Base-by-base conservation (phyloP, 2,329 filamentous ascomycete genomes). In the Ceratocystis huliohia region DNA sequence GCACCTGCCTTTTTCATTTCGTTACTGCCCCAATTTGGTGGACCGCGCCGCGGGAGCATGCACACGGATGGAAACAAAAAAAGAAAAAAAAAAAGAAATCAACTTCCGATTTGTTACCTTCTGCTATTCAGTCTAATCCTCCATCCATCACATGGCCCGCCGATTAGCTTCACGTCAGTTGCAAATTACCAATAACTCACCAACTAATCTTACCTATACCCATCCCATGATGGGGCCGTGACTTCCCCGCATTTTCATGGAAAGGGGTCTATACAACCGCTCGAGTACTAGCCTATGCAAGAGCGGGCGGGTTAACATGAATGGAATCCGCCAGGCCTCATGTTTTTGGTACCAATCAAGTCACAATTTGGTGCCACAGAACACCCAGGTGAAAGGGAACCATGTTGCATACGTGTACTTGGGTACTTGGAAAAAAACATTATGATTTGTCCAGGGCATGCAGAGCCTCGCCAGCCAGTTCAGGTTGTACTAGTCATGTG, bases 261-360 rank as follows among this genome's bases (percentile, higher is more conserved):
- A 53, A 53, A n/a, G 48, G 22, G 48, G 48, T 13, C 22, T 25
- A 30, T 59, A 25, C 20, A 37, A 37, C 28, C 56, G 56, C 56
- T 59, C 56, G 56, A 59, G 56, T 59, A 59, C 56, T 30, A 30
- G 17, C 28, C 56, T 15, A 59, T 10, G 56, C 25, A 59, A 59
- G 28, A 59, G 20, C 56, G 33, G 25, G 20, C 53, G 30, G 25
- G 20, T 28, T 8, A n/a, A 28, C 48, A 28, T 53, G 48, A 53
- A 10, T 50, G 48, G 13, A 28, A 53, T 22, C 22, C 48, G 17
- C 25, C 22, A 25, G 48, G 48, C 48, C 15, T 53, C 48, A 28
- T 41, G 48, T 15, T 28, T 22, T 53, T 53, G 8, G 25, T 53
- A 25, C 48, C 22, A 25, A 28, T 10, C 22, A 28, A 28, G 10